A percentile compares a stretch with the other conserved stretches of the same genome.
Evolutionary conservation across 768 basidiomycete genomes (phyloP).

Genomic region (Pluteus cervinus): DNA sequence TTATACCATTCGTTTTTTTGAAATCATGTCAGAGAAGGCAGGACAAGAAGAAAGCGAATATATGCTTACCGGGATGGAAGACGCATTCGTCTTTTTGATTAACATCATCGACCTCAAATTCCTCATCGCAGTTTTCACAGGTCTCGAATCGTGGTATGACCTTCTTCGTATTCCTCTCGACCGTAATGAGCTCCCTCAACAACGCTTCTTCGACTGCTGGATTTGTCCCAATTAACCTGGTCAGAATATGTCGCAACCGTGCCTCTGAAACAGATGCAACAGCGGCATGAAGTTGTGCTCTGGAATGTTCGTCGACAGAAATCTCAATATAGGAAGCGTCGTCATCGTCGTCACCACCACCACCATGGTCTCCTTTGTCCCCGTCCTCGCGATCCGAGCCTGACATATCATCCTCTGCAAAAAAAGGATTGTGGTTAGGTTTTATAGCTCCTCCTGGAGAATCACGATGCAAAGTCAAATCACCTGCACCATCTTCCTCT

Average conservation of each 20-base stretch:
- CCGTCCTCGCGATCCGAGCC: conserved; percentile 21
- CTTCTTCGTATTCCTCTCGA: conserved; percentile 26
- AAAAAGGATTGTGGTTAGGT: too few relatives aligned
- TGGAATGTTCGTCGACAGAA: conserved; percentile 31
- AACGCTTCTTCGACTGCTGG: conserved; percentile 37
- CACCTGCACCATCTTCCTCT: conserved; percentile 15
- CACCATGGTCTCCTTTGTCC: conserved; percentile 13
- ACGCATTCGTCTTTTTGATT: conserved; percentile 36
- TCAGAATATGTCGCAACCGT: conserved; percentile 36
- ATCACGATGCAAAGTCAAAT: too few relatives aligned
- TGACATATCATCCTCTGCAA: too few relatives aligned
- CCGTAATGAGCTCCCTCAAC: conserved; percentile 36
- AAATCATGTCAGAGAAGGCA: not conserved
- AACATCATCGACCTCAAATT: conserved; percentile 34
- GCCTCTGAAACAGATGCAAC: conserved; percentile 36
- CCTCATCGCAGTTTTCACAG: conserved; percentile 41
- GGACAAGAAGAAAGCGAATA: not conserved
- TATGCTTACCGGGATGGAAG: conserved; percentile 44
- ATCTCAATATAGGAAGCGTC: conserved; percentile 30
- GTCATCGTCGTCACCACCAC: conserved; percentile 14
- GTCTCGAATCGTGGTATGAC: conserved; percentile 39
- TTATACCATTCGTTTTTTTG: not conserved
- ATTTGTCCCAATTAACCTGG: conserved; percentile 29
- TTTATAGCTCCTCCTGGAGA: too few relatives aligned
- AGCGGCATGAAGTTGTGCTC: conserved; percentile 34